Evolutionary conservation across 768 basidiomycete species (phyloP).

Genomic region (Antrodiella citrinella): DNA sequence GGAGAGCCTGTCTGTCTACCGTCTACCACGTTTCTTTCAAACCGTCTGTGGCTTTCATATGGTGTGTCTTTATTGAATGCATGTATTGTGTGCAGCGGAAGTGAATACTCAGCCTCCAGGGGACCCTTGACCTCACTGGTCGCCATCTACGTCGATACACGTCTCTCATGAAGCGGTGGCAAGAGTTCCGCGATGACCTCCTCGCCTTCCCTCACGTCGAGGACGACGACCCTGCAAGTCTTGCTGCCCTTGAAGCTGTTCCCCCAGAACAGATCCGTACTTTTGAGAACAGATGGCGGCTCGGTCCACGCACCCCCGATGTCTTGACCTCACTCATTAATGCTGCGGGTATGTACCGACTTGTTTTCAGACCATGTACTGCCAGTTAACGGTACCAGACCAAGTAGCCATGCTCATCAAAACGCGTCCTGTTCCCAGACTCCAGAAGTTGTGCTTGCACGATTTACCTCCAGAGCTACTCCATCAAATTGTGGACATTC

Average conservation of each 20-base stretch:
- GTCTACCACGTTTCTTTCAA: neutral
- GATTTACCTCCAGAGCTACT: neutral
- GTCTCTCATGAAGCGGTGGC: neutral
- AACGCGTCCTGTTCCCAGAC: neutral
- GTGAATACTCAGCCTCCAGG: neutral
- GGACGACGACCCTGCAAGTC: neutral
- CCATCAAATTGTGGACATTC: neutral
- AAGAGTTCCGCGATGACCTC: neutral
- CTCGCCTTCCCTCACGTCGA: neutral
- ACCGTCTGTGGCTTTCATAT: neutral
- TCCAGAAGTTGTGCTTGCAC: neutral
- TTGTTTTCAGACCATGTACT: too few relatives aligned
- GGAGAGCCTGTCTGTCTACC: neutral
- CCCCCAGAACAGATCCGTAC: neutral
- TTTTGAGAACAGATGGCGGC: neutral
- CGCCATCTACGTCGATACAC: neutral
- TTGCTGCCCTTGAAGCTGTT: neutral
- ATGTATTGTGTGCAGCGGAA: neutral
- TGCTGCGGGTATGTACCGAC: neutral
- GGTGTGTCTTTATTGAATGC: neutral
- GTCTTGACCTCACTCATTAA: neutral
- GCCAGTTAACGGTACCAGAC: too few relatives aligned
- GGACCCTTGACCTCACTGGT: neutral
- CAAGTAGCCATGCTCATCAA: too few relatives aligned
- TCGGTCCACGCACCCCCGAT: neutral